phyloP scores from a whole-genome alignment of 2,329 filamentous ascomycete genomes.

The Sporothrix brunneoviolacea region DNA sequence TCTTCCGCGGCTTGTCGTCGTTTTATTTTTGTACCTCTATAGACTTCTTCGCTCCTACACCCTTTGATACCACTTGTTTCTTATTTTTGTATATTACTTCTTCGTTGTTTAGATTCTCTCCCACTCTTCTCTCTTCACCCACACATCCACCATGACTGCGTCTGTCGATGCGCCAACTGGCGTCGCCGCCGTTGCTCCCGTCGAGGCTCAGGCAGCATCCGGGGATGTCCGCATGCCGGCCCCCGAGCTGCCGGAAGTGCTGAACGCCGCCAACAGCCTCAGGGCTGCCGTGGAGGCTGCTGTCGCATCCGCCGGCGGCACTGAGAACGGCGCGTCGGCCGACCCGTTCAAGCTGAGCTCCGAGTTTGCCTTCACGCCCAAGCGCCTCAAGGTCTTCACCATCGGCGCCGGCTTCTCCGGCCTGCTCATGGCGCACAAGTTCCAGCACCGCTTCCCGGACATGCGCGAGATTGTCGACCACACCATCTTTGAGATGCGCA shows the following conservation, averaged over 20 bases:
- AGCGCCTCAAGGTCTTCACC: constrained; percentile 26
- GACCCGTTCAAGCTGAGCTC: not conserved
- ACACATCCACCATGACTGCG: not conserved
- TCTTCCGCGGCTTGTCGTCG: too few relatives aligned
- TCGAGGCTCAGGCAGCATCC: not conserved
- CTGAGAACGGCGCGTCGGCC: not conserved
- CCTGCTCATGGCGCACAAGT: constrained; percentile 29
- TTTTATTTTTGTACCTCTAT: too few relatives aligned
- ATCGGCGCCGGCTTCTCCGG: constrained; percentile 30
- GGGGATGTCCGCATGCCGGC: constrained; percentile 2
- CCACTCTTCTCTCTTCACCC: not conserved
- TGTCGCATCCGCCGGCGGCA: not conserved
- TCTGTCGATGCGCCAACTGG: not conserved
- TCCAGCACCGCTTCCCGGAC: constrained; percentile 29
- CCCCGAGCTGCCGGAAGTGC: constrained; percentile 3
- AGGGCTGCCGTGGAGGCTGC: not conserved
- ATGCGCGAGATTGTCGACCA: constrained; percentile 18
- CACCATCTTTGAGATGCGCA: constrained; percentile 27
- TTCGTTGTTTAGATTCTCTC: not conserved
- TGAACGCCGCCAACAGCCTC: not conserved
- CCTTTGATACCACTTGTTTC: too few relatives aligned
- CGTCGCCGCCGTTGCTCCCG: not conserved
- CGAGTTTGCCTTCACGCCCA: constrained; percentile 3
- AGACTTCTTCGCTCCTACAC: not conserved
- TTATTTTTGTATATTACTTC: not conserved